A percentile compares a stretch with the other conserved stretches of the same genome.
Conservation (phyloP, 768 basidiomycete genomes). For the Hericium coralloides region DNA sequence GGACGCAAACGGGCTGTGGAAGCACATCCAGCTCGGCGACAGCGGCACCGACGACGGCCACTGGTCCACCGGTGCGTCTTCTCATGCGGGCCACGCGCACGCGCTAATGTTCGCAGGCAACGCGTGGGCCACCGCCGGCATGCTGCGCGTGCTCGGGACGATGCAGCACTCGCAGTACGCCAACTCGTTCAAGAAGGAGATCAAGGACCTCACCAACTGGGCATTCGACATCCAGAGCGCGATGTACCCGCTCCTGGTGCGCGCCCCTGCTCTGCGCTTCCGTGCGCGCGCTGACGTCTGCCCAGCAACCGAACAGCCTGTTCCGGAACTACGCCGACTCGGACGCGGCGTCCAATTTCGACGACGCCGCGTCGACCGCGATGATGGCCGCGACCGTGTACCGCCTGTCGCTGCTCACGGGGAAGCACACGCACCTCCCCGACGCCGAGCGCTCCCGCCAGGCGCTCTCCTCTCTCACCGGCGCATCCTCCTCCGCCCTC, state of each 20-base stretch:
- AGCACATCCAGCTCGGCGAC: conserved; percentile 68
- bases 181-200: conserved; percentile 37
- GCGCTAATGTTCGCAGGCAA: conserved; percentile 42
- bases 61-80: conserved; percentile 64
- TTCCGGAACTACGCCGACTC: conserved; percentile 71
- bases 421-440: conserved; percentile 40
- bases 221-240: conserved; percentile 63
- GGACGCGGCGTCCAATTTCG: conserved; percentile 39
- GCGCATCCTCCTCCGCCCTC: background rate
- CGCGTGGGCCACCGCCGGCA: conserved; percentile 85
- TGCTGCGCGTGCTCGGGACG: conserved; percentile 73
- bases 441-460: conserved; percentile 49
- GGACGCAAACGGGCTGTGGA: conserved; percentile 52
- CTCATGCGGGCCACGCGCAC: no score
- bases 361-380: conserved; percentile 65
- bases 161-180: conserved; percentile 55
- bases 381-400: conserved; percentile 73
- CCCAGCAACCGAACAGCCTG: conserved; percentile 36
- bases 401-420: conserved; percentile 49
- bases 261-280: background rate
- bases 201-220: conserved; percentile 55
- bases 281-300: conserved; percentile 6
- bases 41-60: conserved; percentile 51
- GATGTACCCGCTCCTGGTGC: conserved; percentile 53
- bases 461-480: conserved; percentile 18